Conservation (phyloP, 1,139 yeast genomes). For the Debaryomyces singareniensis region DNA sequence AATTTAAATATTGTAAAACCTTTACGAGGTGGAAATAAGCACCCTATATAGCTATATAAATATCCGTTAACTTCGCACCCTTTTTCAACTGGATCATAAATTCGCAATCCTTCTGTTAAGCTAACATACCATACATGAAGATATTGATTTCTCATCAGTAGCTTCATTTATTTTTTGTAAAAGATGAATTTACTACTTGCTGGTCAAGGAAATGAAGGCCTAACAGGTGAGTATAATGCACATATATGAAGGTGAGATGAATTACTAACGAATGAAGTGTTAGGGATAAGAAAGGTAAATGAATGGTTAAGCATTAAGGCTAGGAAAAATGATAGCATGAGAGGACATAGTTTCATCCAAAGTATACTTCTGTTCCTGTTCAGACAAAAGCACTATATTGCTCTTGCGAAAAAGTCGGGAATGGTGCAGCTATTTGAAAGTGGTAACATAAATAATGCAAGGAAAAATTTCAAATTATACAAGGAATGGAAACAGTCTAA, state of each 20-base stretch:
- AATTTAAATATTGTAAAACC: slow-evolving; percentile 63
- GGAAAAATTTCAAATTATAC: slow-evolving; percentile 17
- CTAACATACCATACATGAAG: no score
- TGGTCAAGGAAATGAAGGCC: slow-evolving; percentile 15
- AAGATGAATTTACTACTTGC: slow-evolving; percentile 11
- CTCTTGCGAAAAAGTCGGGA: slow-evolving; percentile 23
- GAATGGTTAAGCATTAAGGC: slow-evolving; percentile 8
- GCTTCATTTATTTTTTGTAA: no score
- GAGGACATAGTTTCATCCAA: slow-evolving; percentile 13
- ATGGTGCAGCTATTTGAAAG: slow-evolving; percentile 26
- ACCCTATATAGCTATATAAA: slow-evolving; percentile 2
- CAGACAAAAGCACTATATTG: slow-evolving; percentile 17
- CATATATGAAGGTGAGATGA: neutral
- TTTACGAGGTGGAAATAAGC: slow-evolving; percentile 45
- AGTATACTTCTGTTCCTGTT: slow-evolving; percentile 16
- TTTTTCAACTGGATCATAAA: no score
- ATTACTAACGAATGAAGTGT: slow-evolving; percentile 10
- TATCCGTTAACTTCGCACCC: no score
- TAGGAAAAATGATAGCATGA: slow-evolving; percentile 15
- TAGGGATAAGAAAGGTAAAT: slow-evolving; percentile 8
- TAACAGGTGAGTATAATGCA: slow-evolving; percentile 16
- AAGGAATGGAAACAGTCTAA: slow-evolving; percentile 35
- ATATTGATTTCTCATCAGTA: no score
- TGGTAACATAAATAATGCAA: slow-evolving; percentile 1
- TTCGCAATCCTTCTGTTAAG: no score